Base-by-base conservation (phyloP, 1,139 yeast species). In the Debaryomyces udenii region DNA sequence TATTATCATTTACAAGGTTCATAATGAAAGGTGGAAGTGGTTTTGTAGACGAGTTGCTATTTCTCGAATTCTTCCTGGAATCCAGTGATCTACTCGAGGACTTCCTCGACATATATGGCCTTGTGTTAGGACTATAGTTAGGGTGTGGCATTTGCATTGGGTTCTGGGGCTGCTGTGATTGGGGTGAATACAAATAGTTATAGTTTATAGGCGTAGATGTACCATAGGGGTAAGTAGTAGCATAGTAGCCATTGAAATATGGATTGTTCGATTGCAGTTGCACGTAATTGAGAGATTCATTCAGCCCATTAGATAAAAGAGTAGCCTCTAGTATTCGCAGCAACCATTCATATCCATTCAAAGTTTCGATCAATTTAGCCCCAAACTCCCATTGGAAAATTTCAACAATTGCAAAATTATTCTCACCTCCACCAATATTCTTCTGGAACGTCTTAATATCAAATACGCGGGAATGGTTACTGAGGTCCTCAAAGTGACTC, bases 21-120 rank as follows among this genome's bases (percentile, higher is more conserved):
- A 61, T 56, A 7, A 68, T 51, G 40, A 66, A 66, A 4, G 64
- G 63, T 1, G 73, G 70, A 2, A 61, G 58, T 39, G 61, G 47
- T 44, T 40, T 42, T 16, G 37, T 40, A 6, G 44, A 26, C 22
- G 40, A 22, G 3, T 41, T 40, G 29, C 42, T 43, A 24, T 41
- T 47, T 33, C 47, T 43, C 6, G 54, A 49, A 22, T 42, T 36
- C 23, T 45, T 45, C 24, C 47, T 35, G 9, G 53, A 50, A 14
- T 44, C 52, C 16, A 32, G 27, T n/a, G 49, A 40, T 22, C 33
- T 34, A 17, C 28, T 36, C 2, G 49, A 41, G 2, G 49, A 41
- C 18, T 49, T 35, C 23, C 49, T 37, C 7, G 45, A 32, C n/a
- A 40, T 15, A 11, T 35, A 44, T 3, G 47, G 44, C 16, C 18